Evolutionary conservation across 768 basidiomycete genomes (phyloP), one percentile per base, ranked within the genome.

Genomic region (Cystofilobasidium ferigula): DNA sequence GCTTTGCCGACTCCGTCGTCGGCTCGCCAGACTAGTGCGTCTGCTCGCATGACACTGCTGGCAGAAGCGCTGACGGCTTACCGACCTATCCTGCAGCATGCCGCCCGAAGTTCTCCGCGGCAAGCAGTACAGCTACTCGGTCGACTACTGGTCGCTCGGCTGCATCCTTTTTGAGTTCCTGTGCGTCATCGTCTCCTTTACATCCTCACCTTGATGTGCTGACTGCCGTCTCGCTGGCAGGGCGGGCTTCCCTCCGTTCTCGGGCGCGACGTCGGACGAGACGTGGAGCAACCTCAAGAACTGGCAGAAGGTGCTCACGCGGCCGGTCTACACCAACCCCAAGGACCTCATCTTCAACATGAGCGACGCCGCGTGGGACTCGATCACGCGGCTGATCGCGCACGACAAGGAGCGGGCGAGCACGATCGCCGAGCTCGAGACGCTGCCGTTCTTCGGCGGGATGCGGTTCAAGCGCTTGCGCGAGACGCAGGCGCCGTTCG

Each of bases 231-330:
- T 40, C 24, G 13, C 32, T 2, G 35, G 20, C 34, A 61, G 40
- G 18, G 63, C 61, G 10, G 94, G 95, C 32, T 99, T 95, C 78
- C 95, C 95, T 16, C 95, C 95, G 1, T 99, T 99, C 79, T 95
- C 89, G 56, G 95, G 95, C 22, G 84, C 86, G 45, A 91, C 87
- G 0, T 88, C 92, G 0, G 92, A 99, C 70, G 95, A 99, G 77
- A 99, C 95, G 0, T 99, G 95, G 95, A 90, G 90, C 20, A 98
- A 98, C 77, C 78, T 99, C 69, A 97, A 97, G 78, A 97, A 97
- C 75, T 99, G 95, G 95, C 84, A 86, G 22, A 87, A 87, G 69
- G 90, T 91, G 0, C 80, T 99, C 6, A 80, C 86, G n/a, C 77
- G 95, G 64, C 95, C 95, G 2, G 86, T 92, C 71, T 99, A 98